Conservation (phyloP, 2,329 filamentous ascomycete genomes). For the Coniella vitis region DNA sequence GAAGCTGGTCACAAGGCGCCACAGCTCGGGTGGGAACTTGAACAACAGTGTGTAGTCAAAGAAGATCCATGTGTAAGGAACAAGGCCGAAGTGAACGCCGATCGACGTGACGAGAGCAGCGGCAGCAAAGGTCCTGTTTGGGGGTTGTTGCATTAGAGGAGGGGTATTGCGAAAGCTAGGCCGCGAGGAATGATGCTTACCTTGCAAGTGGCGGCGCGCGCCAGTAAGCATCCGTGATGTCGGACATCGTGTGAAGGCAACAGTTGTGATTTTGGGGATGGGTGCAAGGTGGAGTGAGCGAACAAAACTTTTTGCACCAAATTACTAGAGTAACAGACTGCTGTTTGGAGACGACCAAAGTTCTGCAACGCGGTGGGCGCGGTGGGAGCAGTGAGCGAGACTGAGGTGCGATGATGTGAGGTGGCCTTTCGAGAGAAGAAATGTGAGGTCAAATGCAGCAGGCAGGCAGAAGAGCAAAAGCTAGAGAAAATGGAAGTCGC, state of each 20-base stretch:
- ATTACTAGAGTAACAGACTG: background rate
- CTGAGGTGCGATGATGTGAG: slow-evolving; percentile 9
- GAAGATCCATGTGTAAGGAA: slow-evolving; percentile 44
- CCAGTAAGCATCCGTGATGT: slow-evolving; percentile 34
- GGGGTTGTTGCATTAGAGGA: background rate
- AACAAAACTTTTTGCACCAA: slow-evolving; percentile 12
- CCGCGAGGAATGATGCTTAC: slow-evolving; percentile 23
- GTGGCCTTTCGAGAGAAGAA: slow-evolving; percentile 10
- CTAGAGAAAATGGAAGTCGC: slow-evolving; percentile 11
- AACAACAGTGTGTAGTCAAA: slow-evolving; percentile 50
- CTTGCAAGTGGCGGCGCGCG: slow-evolving; percentile 35
- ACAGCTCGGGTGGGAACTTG: slow-evolving; percentile 42
- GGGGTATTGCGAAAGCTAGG: background rate
- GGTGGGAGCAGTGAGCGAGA: background rate
- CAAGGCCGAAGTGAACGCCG: slow-evolving; percentile 49
- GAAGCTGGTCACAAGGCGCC: slow-evolving; percentile 37
- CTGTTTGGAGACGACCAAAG: background rate
- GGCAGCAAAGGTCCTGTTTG: slow-evolving; percentile 58
- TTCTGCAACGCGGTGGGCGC: background rate
- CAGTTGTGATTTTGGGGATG: too few species aligned
- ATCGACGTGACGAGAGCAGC: slow-evolving; percentile 57
- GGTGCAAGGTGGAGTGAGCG: background rate
- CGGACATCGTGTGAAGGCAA: slow-evolving; percentile 35
- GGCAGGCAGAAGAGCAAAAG: slow-evolving; percentile 4
- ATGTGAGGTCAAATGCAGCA: background rate